Evolutionary conservation across 169 alveolate species (phyloP), one percentile per base, ranked within the genome.

Genomic region (Plasmodium billcollinsi): DNA sequence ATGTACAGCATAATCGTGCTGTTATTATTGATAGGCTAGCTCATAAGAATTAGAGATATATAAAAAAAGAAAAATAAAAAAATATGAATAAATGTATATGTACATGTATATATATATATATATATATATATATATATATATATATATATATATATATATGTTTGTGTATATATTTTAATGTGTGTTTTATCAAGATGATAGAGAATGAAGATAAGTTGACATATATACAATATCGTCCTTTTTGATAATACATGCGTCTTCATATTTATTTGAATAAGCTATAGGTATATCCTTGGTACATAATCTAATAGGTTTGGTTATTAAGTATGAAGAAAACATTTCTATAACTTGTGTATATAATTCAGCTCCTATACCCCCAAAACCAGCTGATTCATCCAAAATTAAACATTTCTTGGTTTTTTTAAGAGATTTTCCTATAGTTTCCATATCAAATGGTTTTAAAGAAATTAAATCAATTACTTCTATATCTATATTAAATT

Each of bases 321-420:
- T 74, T 18, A 93, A 62, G 43, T 83, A 92, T 8, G 93, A 72
- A 73, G 95, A 88, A 75, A 92, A 91, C 11, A 88, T 91, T 80
- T 91, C 96, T 61, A 91, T 67, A 4, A 91, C 89, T 78, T 93
- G 96, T 1, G 96, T 93, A 61, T 94, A 70, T 14, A 96, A 92
- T 88, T 96, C 97, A 61, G 96, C 97, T 3, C 98, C 99, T 70
- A 96, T 93, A 12, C 99, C 99, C 29, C 96, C 90, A 88, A 95
- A 94, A 54, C 97, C 97, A 96, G 98, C 96, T 52, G 97, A 97
- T 71, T 97, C 98, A 74, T 97, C 99, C 12, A 97, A 97, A 70
- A 97, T 94, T 72, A 97, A 96, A 26, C 97, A 78, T 75, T 97
- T 94, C 24, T 93, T 88, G 26, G 99, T 97, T 90, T 97, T 97